A percentile compares a stretch with the other conserved stretches of the same genome.
Evolutionary conservation across 1,139 yeast species (phyloP).

Genomic region (Blastobotrys indianensis): DNA sequence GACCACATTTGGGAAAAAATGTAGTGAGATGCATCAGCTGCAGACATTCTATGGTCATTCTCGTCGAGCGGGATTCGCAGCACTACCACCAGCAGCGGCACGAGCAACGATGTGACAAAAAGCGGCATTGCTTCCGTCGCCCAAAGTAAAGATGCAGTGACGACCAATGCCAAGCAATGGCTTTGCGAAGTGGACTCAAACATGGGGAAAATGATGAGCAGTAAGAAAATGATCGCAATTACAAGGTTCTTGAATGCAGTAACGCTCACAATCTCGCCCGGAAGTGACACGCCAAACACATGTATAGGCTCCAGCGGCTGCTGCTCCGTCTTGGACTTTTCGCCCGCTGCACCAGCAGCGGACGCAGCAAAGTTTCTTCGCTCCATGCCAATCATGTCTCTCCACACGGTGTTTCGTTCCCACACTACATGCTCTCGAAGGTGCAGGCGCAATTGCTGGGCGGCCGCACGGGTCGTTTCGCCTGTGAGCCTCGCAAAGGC

Average conservation of each 20-base stretch:
- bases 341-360: conserved; percentile 12
- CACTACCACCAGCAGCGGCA: conserved; percentile 73
- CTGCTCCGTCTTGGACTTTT: conserved; percentile 12
- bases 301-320: conserved; percentile 14
- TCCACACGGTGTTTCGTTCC: conserved; percentile 97
- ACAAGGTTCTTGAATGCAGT: conserved; percentile 33
- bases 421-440: conserved; percentile 89
- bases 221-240: conserved; percentile 44
- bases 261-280: conserved; percentile 20
- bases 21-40: conserved; percentile 65
- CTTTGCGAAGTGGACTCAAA: conserved; percentile 58
- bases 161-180: conserved; percentile 77
- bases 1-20: conserved; percentile 91
- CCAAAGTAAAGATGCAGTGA: conserved; percentile 79
- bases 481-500: conserved; percentile 44
- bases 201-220: conserved; percentile 49
- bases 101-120: conserved; percentile 73
- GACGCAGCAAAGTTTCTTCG: conserved; percentile 52
- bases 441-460: conserved; percentile 64
- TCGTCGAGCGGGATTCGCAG: conserved; percentile 62
- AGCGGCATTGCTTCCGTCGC: conserved; percentile 91
- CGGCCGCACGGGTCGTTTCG: conserved; percentile 47
- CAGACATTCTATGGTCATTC: conserved; percentile 43
- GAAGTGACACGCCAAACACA: conserved; percentile 18
- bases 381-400: conserved; percentile 88